Conservation (phyloP, 306 rosid species). For the Pachyrhizus erosus region DNA sequence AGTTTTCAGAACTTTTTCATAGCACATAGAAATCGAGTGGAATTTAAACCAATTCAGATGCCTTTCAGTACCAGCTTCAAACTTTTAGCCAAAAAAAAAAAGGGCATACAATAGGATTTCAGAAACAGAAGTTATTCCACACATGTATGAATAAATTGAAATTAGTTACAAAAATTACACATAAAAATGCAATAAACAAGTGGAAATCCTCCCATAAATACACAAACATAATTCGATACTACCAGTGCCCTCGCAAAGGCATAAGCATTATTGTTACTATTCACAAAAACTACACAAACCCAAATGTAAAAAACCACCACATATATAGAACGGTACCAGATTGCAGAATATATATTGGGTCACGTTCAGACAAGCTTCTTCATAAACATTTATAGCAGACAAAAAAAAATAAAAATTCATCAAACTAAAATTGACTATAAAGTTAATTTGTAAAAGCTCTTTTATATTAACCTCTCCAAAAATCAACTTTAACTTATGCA, state of each 20-base stretch:
- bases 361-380: no score
- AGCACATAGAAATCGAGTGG: not conserved
- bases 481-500: not conserved
- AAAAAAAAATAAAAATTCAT: not conserved
- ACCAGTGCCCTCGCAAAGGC: not conserved
- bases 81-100: not conserved
- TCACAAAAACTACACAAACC: constrained; percentile 8
- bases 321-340: not conserved
- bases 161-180: not conserved
- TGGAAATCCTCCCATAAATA: not conserved
- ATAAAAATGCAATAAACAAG: not conserved
- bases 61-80: not conserved
- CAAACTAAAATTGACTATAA: not conserved
- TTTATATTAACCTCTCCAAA: not conserved
- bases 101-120: not conserved
- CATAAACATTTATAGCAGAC: not conserved
- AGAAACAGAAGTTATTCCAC: not conserved
- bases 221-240: not conserved
- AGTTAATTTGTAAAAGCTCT: not conserved
- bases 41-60: not conserved
- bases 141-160: not conserved
- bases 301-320: not conserved
- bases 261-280: no score
- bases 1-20: not conserved
- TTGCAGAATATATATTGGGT: not conserved